Base-by-base conservation (phyloP, 2,329 filamentous ascomycete species). In the Venturiaceae sp. region DNA sequence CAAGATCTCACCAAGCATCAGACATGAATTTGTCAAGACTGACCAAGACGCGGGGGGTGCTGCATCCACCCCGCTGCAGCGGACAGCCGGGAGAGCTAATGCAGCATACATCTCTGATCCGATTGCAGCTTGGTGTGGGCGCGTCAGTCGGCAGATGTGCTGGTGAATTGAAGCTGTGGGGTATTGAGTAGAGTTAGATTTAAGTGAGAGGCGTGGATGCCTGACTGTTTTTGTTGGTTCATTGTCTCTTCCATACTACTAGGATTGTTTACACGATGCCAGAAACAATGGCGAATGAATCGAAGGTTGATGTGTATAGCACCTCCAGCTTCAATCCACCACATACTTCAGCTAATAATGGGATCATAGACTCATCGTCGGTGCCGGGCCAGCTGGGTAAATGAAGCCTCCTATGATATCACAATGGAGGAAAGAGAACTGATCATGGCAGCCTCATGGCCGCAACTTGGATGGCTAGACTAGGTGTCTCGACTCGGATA, bases 391-490 rank as follows among this genome's bases (percentile, higher is more conserved):
- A 9, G 70, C 71, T 39, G 71, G 69, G 67, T 69, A 50, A 28
- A n/a, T n/a, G n/a, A n/a, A 50, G 8, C 9, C 6, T 7, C 26
- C 9, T 26, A 16, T 30, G 14, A 6, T 28, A 30, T 7, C 62
- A 60, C 60, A 53, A 56, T 32, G 11, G 7, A 46, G 5, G 3
- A 26, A 44, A n/a, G 13, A 50, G 23, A n/a, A 50, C 44, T 50
- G 44, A 50, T 50, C 26, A 50, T 50, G 44, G 19, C 44, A 50
- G 44, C 26, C 44, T 75, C 62, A 74, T 75, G 72, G 63, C 71
- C 47, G 69, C 73, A 9, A 65, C 71, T 28, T 75, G 72, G 70
- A 71, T 74, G 67, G 70, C 72, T 14, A 66, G 68, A 58, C 71
- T 68, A 55, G 71, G 71, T 6, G 69, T 75, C 63, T 65, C 72